These are phyloP conservation scores for Monosporascus sp. DNA, from an alignment of 2,329 filamentous ascomycete genomes.

Conservation along the genomic window DNA sequence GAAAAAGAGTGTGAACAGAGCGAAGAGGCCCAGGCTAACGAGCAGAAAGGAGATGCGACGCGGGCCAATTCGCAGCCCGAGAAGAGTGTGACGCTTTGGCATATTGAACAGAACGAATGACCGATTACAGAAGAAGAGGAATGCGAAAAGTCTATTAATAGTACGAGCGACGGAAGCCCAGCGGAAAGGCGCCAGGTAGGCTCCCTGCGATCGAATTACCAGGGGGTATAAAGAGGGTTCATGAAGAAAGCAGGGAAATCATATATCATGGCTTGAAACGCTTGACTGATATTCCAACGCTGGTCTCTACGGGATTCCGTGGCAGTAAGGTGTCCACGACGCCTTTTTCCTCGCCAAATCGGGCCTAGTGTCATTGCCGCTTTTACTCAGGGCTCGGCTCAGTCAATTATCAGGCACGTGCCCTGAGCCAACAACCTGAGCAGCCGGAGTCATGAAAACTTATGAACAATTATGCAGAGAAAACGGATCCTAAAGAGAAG, in stretches of 20 bases:
- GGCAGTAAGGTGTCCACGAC: too few relatives aligned
- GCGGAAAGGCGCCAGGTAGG: neutral
- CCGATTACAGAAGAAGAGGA: conserved; percentile 4
- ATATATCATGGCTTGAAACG: neutral
- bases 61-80: conserved; percentile 45
- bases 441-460: too few relatives aligned
- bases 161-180: conserved; percentile 33
- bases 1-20: conserved; percentile 47
- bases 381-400: too few relatives aligned
- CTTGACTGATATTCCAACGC: too few relatives aligned
- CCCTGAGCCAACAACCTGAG: too few relatives aligned
- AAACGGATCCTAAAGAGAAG: too few relatives aligned
- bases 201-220: neutral
- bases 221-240: neutral
- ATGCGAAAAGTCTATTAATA: conserved; percentile 1
- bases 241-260: neutral
- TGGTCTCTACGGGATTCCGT: too few relatives aligned
- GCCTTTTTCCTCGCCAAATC: too few relatives aligned
- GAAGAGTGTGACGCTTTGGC: conserved; percentile 41
- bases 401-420: too few relatives aligned
- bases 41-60: conserved; percentile 49
- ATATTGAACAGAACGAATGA: conserved; percentile 23
- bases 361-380: too few relatives aligned
- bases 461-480: too few relatives aligned
- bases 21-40: conserved; percentile 45